A percentile compares a stretch with the other conserved stretches of the same genome.
These are phyloP conservation scores for Thalassiosira sp. DNA, from an alignment of 352 stramenopile genomes.

Conservation along the genomic window DNA sequence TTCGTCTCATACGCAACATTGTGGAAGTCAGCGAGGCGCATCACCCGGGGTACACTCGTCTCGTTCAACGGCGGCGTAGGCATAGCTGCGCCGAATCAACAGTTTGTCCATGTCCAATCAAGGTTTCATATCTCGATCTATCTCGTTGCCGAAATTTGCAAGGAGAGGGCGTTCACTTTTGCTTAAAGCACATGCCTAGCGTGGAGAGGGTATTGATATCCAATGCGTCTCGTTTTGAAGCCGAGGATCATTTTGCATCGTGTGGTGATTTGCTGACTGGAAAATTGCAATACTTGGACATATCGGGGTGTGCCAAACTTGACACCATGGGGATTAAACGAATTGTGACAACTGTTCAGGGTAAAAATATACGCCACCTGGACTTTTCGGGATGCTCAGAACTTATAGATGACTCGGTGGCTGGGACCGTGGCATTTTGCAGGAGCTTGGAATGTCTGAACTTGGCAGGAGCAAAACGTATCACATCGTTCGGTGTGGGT, in stretches of 20 bases:
- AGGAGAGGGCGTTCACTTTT: slow-evolving; percentile 26
- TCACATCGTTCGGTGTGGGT: slow-evolving; percentile 9
- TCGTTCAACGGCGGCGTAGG: not conserved
- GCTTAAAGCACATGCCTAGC: slow-evolving; percentile 22
- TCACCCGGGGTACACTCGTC: not conserved
- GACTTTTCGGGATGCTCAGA: slow-evolving; percentile 32
- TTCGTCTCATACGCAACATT: slow-evolving; percentile 21
- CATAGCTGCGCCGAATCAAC: not conserved
- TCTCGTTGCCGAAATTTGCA: slow-evolving; percentile 24
- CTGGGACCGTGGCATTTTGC: not conserved
- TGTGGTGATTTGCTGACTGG: not conserved
- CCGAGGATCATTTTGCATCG: not conserved
- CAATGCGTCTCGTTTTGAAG: slow-evolving; percentile 15
- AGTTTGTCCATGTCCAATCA: slow-evolving; percentile 6
- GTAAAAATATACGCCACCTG: slow-evolving; percentile 13
- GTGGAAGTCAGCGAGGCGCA: slow-evolving; percentile 4
- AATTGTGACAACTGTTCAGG: not conserved
- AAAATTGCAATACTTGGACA: slow-evolving; percentile 17
- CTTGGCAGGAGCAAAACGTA: slow-evolving; percentile 23
- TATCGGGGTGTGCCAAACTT: slow-evolving; percentile 4
- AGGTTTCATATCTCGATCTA: slow-evolving; percentile 25
- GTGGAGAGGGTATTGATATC: slow-evolving; percentile 19
- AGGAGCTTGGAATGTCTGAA: slow-evolving; percentile 21
- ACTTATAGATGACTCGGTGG: slow-evolving; percentile 1
- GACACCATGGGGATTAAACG: not conserved